Evolutionary conservation across 441 rosid genomes (phyloP).

Genomic region (Rhodomyrtus psidioides): DNA sequence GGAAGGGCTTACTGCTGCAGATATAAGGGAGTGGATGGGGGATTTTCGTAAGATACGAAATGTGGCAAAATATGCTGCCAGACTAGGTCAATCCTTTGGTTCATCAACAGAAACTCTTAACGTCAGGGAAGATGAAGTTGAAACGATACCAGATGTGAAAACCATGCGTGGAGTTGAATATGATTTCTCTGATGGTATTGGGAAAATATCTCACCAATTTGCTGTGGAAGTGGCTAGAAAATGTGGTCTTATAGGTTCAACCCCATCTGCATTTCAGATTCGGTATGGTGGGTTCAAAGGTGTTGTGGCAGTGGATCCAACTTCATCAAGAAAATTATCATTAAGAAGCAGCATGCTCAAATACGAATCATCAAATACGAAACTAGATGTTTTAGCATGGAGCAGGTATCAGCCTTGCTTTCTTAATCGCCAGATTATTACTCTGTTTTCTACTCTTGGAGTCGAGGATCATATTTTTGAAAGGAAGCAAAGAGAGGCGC

Average conservation of each 20-base stretch:
- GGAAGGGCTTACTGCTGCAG: slow-evolving; percentile 32
- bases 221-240: slow-evolving; percentile 35
- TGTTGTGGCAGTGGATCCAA: slow-evolving; percentile 57
- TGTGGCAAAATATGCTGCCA: slow-evolving; percentile 71
- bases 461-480: slow-evolving; percentile 43
- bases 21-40: slow-evolving; percentile 58
- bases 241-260: slow-evolving; percentile 14
- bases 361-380: slow-evolving; percentile 40
- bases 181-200: slow-evolving; percentile 69
- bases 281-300: slow-evolving; percentile 80
- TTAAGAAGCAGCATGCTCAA: slow-evolving; percentile 68
- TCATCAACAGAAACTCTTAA: slow-evolving; percentile 51
- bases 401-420: slow-evolving; percentile 50
- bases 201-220: slow-evolving; percentile 43
- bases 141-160: slow-evolving; percentile 28
- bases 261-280: slow-evolving; percentile 82
- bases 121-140: slow-evolving; percentile 26
- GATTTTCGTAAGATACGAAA: slow-evolving; percentile 41
- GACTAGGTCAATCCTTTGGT: slow-evolving; percentile 72
- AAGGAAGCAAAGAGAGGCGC: slow-evolving; percentile 45
- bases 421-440: slow-evolving; percentile 48
- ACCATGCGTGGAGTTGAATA: slow-evolving; percentile 1
- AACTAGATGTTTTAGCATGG: slow-evolving; percentile 44
- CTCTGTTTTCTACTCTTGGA: slow-evolving; percentile 54
- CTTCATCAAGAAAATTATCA: slow-evolving; percentile 33